Base-by-base conservation (phyloP, 768 basidiomycete genomes). In the Podaxis sp. region DNA sequence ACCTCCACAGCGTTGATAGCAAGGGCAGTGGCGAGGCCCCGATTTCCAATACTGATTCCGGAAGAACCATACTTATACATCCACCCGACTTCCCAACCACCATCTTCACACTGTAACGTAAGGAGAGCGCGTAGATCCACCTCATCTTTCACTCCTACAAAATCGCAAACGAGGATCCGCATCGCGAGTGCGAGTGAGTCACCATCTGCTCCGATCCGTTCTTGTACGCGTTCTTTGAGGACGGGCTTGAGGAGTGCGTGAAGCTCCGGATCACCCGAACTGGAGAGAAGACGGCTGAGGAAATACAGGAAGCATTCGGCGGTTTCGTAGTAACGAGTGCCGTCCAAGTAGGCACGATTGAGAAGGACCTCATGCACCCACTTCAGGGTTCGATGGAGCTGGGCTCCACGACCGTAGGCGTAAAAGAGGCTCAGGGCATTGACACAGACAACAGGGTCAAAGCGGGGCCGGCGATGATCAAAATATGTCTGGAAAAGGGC, bases 141-240 rank as follows among this genome's bases (percentile, higher is more conserved):
- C 14, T 78, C 72, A 64, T 81, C 72, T 27, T 67, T 64, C 16
- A 83, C 53, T 5, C 77, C 81, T 11, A 80, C 71, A 10, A 68
- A 71, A 1, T 73, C 68, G 42, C 79, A 79, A 0, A 77, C 78
- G 18, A 82, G 62, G 50, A 87, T 73, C 0, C 84, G 82, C 81
- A 84, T 82, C 0, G 82, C 79, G 1, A 86, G 77, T 5, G 82
- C 81, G n/a, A 84, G 69, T 1, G 84, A 74, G 64, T 83, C 83
- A 23, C 80, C 82, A 5, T 74, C 69, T 1, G 71, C 74, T 6
- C 83, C 83, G 21, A 81, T 74, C 4, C 80, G 77, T 67, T 86
- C 84, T 55, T 73, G 73, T 9, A 82, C 64, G 6, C 83, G 77
- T 61, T 76, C 78, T 23, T 71, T 73, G 61, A 83, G 69, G 21